Conservation (phyloP, 2,329 filamentous ascomycete genomes). For the Thelonectria rubi region DNA sequence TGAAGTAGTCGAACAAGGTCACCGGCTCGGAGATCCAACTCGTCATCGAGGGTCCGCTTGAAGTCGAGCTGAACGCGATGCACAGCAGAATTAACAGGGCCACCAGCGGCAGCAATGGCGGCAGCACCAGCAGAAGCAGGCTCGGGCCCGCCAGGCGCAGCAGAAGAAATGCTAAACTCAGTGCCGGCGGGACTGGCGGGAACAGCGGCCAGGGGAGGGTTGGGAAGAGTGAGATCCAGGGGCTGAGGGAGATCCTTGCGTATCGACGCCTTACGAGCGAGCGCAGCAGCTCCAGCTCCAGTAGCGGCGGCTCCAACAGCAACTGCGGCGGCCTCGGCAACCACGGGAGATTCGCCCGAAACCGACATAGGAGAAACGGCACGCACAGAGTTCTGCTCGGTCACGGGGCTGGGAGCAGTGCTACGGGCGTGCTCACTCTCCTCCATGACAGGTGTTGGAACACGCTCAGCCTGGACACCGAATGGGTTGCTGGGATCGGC, state of each 20-base stretch:
- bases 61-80: conserved; percentile 96
- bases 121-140: conserved; percentile 60
- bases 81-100: conserved; percentile 70
- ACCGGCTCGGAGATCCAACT: conserved; percentile 82
- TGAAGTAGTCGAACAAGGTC: conserved; percentile 89
- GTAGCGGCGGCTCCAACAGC: conserved; percentile 48
- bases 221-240: conserved; percentile 63
- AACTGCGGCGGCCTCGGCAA: conserved; percentile 49
- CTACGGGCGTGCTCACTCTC: conserved; percentile 39
- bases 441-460: conserved; percentile 53
- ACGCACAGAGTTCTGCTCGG: conserved; percentile 36
- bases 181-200: conserved; percentile 70
- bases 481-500: conserved; percentile 75
- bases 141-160: conserved; percentile 55
- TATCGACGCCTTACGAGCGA: conserved; percentile 65
- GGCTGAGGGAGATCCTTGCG: conserved; percentile 61
- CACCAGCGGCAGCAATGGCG: conserved; percentile 70
- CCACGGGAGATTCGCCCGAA: conserved; percentile 36
- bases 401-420: conserved; percentile 47
- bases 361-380: conserved; percentile 17
- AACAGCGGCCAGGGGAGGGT: conserved; percentile 46
- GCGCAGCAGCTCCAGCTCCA: conserved; percentile 49
- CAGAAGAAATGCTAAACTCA: conserved; percentile 68
- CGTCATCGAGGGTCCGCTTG: conserved; percentile 89
- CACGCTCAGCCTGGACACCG: conserved; percentile 65